These are phyloP conservation scores for Zelopaecilomyces penicillatus DNA, from an alignment of 2,329 filamentous ascomycete genomes.

Conservation along the genomic window DNA sequence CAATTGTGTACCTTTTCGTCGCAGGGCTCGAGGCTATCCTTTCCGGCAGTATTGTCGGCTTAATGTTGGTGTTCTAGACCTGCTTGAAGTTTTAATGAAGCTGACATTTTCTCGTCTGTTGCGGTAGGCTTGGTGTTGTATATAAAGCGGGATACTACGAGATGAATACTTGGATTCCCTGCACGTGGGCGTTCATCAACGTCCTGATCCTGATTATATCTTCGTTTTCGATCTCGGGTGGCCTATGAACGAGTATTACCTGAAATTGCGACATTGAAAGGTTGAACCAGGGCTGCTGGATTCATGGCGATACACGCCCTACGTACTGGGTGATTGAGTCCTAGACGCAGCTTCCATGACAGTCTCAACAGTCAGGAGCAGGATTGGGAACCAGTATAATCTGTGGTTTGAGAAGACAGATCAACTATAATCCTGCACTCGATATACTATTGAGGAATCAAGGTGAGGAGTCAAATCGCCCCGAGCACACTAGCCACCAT, in stretches of 20 bases:
- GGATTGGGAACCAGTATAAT: too few relatives aligned
- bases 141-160: conserved; percentile 76
- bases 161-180: conserved; percentile 92
- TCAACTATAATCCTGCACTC: too few relatives aligned
- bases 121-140: conserved; percentile 62
- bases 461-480: too few relatives aligned
- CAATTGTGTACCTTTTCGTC: conserved; percentile 60
- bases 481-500: too few relatives aligned
- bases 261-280: background rate
- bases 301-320: too few relatives aligned
- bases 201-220: conserved; percentile 75
- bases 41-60: conserved; percentile 71
- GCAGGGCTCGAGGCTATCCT: conserved; percentile 70
- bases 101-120: background rate
- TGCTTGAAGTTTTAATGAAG: background rate
- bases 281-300: too few relatives aligned
- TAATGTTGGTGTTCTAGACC: conserved; percentile 52
- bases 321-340: too few relatives aligned
- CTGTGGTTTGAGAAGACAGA: too few relatives aligned
- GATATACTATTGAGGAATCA: too few relatives aligned
- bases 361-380: too few relatives aligned
- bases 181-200: conserved; percentile 80
- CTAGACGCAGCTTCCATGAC: too few relatives aligned
- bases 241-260: conserved; percentile 52
- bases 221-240: conserved; percentile 88